Base-by-base conservation (phyloP, 495 filamentous ascomycete species). In the Aspergillus saccharolyticus region DNA sequence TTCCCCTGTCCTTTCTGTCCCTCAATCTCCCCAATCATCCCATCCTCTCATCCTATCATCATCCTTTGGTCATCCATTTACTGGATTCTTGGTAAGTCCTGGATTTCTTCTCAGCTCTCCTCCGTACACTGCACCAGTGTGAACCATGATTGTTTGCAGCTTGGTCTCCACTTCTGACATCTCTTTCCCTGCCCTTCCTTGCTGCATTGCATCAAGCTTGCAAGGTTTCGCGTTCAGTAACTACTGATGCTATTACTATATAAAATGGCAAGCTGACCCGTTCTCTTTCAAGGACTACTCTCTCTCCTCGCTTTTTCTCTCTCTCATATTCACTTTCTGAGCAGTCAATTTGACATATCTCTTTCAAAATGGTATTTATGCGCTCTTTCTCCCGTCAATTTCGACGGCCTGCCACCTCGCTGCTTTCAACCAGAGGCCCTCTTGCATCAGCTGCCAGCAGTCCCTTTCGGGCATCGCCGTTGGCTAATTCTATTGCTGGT, bases 311-410 rank as follows among this genome's bases (percentile, higher is more conserved):
- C 4, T 28, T 20, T 6, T 25, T 50, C 22, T 48, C 12, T 50
- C 30, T 43, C 43, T 18, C 21, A 19, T 33, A 44, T 58, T 42
- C 21, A 16, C 30, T 53, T 22, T 48, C 42, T 57, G 54, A 49
- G 44, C 33, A 43, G 42, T 63, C 62, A 47, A 65, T 55, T 60
- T 53, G 59, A 64, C 56, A 9, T 12, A 9, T 9, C 7, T 39
- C 33, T 12, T 73, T 78, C 77, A 86, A 66, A 75, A 88, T 88
- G 85, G 85, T 88, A 87, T 85, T 87, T 82, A 67, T 77, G 69
- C 81, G 80, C 64, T 80, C 83, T 67, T 68, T 83, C 57, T 73
- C 79, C 49, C 78, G 81, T 70, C 73, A 73, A 60, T 68, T 85
- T 24, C 74, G 79, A 58, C 81, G 83, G 48, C 84, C 85, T 61